Conservation (phyloP, 495 filamentous ascomycete genomes). For the Hypoxylon intermedium region DNA sequence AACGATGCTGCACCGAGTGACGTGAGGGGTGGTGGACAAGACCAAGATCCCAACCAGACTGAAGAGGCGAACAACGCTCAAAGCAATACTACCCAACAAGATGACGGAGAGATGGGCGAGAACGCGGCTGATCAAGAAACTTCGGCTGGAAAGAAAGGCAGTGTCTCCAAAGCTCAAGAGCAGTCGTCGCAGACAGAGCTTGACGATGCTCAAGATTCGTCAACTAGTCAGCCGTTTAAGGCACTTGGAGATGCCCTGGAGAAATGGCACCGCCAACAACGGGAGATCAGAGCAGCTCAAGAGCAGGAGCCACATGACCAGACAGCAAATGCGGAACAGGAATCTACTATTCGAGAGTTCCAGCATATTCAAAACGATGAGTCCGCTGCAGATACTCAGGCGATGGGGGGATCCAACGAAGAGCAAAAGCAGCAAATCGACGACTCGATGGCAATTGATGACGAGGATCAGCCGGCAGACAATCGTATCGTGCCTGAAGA, state of each 20-base stretch:
- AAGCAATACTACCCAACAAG: conserved; percentile 54
- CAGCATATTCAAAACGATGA: conserved; percentile 89
- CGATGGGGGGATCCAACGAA: conserved; percentile 84
- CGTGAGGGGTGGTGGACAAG: conserved; percentile 63
- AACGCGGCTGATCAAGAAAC: conserved; percentile 58
- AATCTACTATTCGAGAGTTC: conserved; percentile 75
- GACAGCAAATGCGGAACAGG: conserved; percentile 50
- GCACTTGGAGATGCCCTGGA: conserved; percentile 94
- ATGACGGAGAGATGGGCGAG: conserved; percentile 57
- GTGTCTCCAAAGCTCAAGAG: conserved; percentile 59
- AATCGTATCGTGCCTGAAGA: conserved; percentile 52
- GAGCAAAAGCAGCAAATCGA: conserved; percentile 85
- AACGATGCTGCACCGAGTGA: conserved; percentile 74
- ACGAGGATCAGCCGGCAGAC: conserved; percentile 60
- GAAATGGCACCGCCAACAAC: conserved; percentile 84
- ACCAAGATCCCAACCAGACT: conserved; percentile 57
- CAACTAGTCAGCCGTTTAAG: conserved; percentile 75
- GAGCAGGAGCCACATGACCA: conserved; percentile 66
- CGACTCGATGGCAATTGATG: conserved; percentile 81
- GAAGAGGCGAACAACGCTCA: conserved; percentile 52
- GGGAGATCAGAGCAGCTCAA: conserved; percentile 74
- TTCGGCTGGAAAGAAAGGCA: conserved; percentile 57
- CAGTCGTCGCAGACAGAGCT: conserved; percentile 55
- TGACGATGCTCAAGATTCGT: conserved; percentile 52
- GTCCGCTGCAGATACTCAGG: conserved; percentile 81